A percentile compares a stretch with the other conserved stretches of the same genome.
These are phyloP conservation scores for Coniochaeta sp. DNA, from an alignment of 2,329 filamentous ascomycete genomes.

Conservation along the genomic window DNA sequence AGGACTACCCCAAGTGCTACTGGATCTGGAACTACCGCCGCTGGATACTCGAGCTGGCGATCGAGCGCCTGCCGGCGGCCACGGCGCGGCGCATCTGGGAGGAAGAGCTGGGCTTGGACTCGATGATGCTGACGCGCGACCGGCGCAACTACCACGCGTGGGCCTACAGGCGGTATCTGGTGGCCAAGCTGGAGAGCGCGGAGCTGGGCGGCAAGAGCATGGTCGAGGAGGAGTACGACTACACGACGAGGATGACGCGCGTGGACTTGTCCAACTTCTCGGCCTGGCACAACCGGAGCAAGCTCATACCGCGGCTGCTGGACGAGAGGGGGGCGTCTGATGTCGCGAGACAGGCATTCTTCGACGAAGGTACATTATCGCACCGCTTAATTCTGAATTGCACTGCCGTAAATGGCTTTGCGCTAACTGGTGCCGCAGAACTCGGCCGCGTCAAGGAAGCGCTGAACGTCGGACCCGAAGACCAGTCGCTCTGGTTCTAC, in stretches of 20 bases:
- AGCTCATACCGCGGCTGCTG: constrained; percentile 71
- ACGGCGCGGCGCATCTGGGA: constrained; percentile 67
- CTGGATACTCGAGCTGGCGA: constrained; percentile 74
- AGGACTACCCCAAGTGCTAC: constrained; percentile 91
- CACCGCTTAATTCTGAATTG: constrained; percentile 6
- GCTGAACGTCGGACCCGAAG: constrained; percentile 82
- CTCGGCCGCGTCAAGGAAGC: constrained; percentile 68
- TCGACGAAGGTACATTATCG: constrained; percentile 67
- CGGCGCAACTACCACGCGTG: constrained; percentile 94
- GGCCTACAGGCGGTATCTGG: constrained; percentile 78
- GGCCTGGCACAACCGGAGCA: constrained; percentile 88
- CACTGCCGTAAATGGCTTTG: background rate
- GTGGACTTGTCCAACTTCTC: constrained; percentile 92
- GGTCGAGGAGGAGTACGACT: constrained; percentile 75
- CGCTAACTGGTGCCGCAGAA: constrained; percentile 40
- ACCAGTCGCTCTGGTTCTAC: constrained; percentile 97
- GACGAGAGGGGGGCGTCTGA: constrained; percentile 61
- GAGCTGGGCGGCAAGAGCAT: constrained; percentile 51
- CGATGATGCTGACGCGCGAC: constrained; percentile 83
- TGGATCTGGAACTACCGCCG: constrained; percentile 98
- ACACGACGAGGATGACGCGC: constrained; percentile 83
- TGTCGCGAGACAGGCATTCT: constrained; percentile 55
- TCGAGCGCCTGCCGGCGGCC: constrained; percentile 48
- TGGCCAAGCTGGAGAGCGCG: constrained; percentile 63
- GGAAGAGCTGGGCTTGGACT: constrained; percentile 72